A percentile compares a stretch with the other conserved stretches of the same genome.
Conservation (phyloP, 768 basidiomycete genomes). For the Rhizopogon roseolus region DNA sequence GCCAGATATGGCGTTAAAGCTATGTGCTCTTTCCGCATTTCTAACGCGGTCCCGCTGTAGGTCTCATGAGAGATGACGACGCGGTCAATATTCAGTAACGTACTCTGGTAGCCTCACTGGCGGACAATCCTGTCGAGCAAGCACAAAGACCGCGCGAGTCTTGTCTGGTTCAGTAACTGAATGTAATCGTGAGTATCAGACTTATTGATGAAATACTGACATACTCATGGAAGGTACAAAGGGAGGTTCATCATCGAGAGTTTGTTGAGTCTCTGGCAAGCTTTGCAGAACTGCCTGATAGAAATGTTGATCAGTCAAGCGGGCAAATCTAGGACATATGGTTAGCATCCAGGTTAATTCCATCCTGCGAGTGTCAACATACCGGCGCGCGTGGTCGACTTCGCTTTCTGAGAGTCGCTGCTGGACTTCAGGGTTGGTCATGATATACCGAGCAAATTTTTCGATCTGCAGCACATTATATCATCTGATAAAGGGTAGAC, state of each 20-base stretch:
- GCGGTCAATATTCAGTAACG: constrained; percentile 17
- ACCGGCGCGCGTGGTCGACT: constrained; percentile 76
- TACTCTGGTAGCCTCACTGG: constrained; percentile 67
- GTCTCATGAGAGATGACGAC: not conserved
- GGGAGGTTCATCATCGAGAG: constrained; percentile 68
- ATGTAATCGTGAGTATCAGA: constrained; percentile 4
- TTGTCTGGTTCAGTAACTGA: constrained; percentile 78
- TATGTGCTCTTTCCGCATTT: constrained; percentile 78
- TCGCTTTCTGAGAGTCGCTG: constrained; percentile 80
- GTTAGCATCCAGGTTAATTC: not conserved
- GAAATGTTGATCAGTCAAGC: constrained; percentile 74
- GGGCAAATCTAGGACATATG: constrained; percentile 57
- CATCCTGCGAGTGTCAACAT: constrained; percentile 10
- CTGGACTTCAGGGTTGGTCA: constrained; percentile 64
- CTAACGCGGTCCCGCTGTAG: constrained; percentile 61
- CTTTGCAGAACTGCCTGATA: constrained; percentile 76
- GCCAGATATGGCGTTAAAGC: constrained; percentile 73
- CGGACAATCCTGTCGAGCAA: constrained; percentile 68
- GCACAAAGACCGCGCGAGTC: constrained; percentile 74
- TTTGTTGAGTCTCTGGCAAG: constrained; percentile 71
- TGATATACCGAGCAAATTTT: constrained; percentile 78
- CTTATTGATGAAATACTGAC: constrained; percentile 13
- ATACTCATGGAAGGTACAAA: constrained; percentile 75
- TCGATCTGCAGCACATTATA: constrained; percentile 60
- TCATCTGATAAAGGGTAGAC: constrained; percentile 7